Evolutionary conservation across 805 yeast genomes (phyloP).

Genomic region (Monosporozyma unispora): DNA sequence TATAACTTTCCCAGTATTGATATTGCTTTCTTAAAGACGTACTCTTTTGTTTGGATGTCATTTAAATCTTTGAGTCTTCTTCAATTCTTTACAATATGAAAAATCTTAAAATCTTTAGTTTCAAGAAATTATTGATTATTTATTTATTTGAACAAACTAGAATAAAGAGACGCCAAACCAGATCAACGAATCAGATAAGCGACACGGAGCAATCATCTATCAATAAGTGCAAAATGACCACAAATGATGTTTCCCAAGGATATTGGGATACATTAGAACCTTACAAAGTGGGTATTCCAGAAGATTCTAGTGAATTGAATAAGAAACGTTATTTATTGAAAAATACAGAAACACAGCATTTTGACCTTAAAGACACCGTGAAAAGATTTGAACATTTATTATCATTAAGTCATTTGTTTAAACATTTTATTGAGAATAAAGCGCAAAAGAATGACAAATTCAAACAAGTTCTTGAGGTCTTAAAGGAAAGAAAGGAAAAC

Average conservation of each 20-base stretch:
- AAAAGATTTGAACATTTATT: conserved; percentile 59
- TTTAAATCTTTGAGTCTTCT: not conserved
- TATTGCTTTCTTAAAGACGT: not conserved
- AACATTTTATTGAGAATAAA: conserved; percentile 57
- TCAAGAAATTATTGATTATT: not conserved
- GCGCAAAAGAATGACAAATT: conserved; percentile 54
- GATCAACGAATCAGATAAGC: not conserved
- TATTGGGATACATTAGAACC: conserved; percentile 13
- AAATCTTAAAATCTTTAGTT: not conserved
- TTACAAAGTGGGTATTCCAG: conserved; percentile 6
- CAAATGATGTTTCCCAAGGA: conserved; percentile 10
- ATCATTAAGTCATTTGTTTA: conserved; percentile 56
- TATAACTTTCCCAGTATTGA: not conserved
- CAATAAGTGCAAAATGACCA: not conserved
- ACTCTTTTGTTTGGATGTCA: not conserved
- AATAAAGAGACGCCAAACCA: not conserved
- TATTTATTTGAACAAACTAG: not conserved
- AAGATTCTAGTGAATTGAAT: conserved; percentile 14
- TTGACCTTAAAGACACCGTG: conserved; percentile 52
- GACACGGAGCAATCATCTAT: not conserved
- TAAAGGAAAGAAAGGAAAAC: conserved; percentile 18
- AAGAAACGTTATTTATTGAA: conserved; percentile 22
- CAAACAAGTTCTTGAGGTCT: conserved; percentile 40
- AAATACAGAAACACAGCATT: conserved; percentile 22
- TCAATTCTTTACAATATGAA: not conserved